These are phyloP conservation scores for Fusarium sp. DNA, from an alignment of 2,329 filamentous ascomycete genomes.

Conservation along the genomic window DNA sequence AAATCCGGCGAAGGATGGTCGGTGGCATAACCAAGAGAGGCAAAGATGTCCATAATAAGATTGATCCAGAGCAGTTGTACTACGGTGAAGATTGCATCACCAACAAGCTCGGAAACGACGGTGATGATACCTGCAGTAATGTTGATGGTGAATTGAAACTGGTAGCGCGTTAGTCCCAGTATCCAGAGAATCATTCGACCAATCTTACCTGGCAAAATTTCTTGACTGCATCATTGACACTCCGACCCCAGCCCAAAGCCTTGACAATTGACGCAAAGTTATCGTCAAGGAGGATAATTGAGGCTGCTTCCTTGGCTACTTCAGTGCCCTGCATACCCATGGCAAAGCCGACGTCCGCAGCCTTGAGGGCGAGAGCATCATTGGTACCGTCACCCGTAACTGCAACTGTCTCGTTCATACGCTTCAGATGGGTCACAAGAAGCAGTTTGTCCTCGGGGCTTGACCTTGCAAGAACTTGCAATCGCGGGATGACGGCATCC, in stretches of 20 bases:
- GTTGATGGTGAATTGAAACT: conserved; percentile 80
- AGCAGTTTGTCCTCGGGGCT: conserved; percentile 74
- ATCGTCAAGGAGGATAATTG: conserved; percentile 77
- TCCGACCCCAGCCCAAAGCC: conserved; percentile 78
- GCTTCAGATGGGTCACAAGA: conserved; percentile 69
- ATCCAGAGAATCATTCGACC: accelerated
- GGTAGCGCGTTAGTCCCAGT: conserved; percentile 9
- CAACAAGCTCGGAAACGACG: conserved; percentile 75
- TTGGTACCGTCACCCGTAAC: conserved; percentile 79
- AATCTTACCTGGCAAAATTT: conserved; percentile 74
- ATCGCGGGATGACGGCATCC: conserved; percentile 65
- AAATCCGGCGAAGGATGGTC: conserved; percentile 73
- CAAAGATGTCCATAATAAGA: conserved; percentile 79
- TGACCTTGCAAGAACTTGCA: conserved; percentile 70
- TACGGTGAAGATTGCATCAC: conserved; percentile 73
- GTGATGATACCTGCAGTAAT: conserved; percentile 78
- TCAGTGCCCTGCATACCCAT: conserved; percentile 79
- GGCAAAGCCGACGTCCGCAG: conserved; percentile 77
- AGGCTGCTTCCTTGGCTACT: conserved; percentile 78
- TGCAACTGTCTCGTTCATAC: conserved; percentile 71
- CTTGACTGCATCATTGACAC: conserved; percentile 77
- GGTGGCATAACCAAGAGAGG: conserved; percentile 75
- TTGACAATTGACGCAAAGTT: conserved; percentile 78
- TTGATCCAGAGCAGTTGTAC: conserved; percentile 80
- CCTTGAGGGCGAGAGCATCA: conserved; percentile 76